Conservation (phyloP, 176 grass and related monocot species). For the Eleusine coracana region DNA sequence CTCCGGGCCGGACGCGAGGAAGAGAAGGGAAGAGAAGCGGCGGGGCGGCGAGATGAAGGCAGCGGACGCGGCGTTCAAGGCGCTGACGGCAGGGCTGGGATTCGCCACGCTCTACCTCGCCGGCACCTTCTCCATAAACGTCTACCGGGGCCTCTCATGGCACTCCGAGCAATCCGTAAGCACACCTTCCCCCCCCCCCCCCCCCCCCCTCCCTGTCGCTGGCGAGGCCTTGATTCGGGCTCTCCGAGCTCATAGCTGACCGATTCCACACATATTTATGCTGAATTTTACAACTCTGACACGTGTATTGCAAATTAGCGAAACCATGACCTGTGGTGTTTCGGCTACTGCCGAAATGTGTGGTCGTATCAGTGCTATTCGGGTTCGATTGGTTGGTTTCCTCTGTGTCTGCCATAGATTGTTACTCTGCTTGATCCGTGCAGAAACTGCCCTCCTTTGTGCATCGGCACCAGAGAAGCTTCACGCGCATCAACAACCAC, state of each 20-base stretch:
- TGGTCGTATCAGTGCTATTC: not conserved
- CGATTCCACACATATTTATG: not conserved
- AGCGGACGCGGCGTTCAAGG: constrained; percentile 80
- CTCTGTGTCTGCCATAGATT: not conserved
- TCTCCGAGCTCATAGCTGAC: not conserved
- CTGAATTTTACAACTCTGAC: not conserved
- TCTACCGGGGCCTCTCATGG: constrained; percentile 90
- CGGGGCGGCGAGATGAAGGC: constrained; percentile 39
- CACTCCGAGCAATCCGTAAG: constrained; percentile 85
- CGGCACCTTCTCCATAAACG: constrained; percentile 85
- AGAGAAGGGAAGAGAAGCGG: not conserved
- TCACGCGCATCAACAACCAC: not conserved
- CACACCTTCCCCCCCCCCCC: not conserved
- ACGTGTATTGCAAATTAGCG: not conserved
- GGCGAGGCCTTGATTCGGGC: not conserved
- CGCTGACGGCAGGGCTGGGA: constrained; percentile 66
- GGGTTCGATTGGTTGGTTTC: not conserved
- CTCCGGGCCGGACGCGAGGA: not conserved
- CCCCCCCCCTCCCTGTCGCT: not conserved
- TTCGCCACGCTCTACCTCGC: constrained; percentile 78
- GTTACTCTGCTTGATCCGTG: not conserved
- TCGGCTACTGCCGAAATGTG: not conserved
- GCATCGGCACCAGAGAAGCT: not conserved
- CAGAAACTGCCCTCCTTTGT: not conserved
- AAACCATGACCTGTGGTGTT: not conserved